phyloP scores from a whole-genome alignment of 768 basidiomycete genomes.

The Amanita exitialis region DNA sequence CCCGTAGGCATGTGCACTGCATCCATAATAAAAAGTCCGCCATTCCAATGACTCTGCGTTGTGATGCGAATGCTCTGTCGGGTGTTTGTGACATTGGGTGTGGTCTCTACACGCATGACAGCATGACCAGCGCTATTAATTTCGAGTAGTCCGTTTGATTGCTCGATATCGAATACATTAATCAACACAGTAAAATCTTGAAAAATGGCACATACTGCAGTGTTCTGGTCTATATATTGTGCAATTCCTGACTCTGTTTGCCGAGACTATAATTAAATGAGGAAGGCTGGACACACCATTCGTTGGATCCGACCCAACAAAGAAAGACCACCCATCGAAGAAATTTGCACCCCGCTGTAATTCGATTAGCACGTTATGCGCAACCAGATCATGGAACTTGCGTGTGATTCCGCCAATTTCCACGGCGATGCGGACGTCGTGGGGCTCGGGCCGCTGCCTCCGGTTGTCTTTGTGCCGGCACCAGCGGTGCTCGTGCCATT shows the following conservation, averaged over 20 bases:
- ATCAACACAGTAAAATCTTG: neutral
- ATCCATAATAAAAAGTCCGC: constrained; percentile 71
- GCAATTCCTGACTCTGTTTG: constrained; percentile 30
- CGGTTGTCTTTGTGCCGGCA: constrained; percentile 12
- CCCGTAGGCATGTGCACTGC: constrained; percentile 85
- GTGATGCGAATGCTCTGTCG: constrained; percentile 76
- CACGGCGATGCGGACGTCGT: constrained; percentile 35
- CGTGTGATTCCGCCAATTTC: constrained; percentile 51
- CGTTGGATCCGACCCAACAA: constrained; percentile 62
- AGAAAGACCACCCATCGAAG: constrained; percentile 80
- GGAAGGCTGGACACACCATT: constrained; percentile 31
- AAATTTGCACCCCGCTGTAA: constrained; percentile 56
- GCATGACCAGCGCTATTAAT: constrained; percentile 69
- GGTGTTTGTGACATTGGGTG: constrained; percentile 52
- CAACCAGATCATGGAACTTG: constrained; percentile 20
- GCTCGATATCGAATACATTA: constrained; percentile 20
- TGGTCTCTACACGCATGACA: constrained; percentile 86
- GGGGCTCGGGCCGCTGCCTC: constrained; percentile 12
- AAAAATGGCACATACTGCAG: constrained; percentile 36
- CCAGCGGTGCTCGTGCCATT: constrained; percentile 10
- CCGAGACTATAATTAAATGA: neutral
- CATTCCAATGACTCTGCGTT: constrained; percentile 48
- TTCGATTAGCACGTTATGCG: neutral
- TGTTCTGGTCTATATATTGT: constrained; percentile 51
- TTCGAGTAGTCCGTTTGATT: constrained; percentile 46